Evolutionary conservation across 176 grass and related monocot genomes (phyloP).

Genomic region (Musa schizocarpa): DNA sequence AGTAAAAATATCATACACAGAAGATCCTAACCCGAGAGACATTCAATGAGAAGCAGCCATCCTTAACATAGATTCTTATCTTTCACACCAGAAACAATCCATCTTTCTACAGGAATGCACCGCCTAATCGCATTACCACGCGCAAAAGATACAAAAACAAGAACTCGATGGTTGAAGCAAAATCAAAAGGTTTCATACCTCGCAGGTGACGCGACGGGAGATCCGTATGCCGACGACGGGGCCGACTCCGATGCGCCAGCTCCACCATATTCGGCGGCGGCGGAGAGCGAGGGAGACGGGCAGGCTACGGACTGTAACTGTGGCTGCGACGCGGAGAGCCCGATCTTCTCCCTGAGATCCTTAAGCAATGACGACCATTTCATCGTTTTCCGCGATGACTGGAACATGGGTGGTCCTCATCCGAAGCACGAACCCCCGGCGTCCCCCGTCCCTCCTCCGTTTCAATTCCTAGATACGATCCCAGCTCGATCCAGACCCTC

Average conservation of each 20-base stretch:
- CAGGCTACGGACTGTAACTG: slow-evolving; percentile 24
- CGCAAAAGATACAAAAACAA: not conserved
- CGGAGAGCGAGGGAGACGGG: slow-evolving; percentile 19
- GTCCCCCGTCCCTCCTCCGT: not conserved
- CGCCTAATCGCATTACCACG: not conserved
- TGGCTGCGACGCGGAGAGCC: slow-evolving; percentile 47
- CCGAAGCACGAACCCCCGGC: slow-evolving; percentile 50
- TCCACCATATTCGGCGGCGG: slow-evolving; percentile 31
- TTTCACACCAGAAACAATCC: too few species aligned
- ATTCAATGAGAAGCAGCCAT: not conserved
- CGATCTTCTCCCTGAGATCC: slow-evolving; percentile 66
- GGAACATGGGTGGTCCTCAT: slow-evolving; percentile 67
- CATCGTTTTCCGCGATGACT: slow-evolving; percentile 41
- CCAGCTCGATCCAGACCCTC: not conserved
- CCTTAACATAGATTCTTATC: not conserved
- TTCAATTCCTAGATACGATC: slow-evolving; percentile 53
- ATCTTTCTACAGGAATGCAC: not conserved
- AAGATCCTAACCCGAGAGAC: not conserved
- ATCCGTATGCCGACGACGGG: slow-evolving; percentile 27
- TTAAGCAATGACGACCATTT: slow-evolving; percentile 99
- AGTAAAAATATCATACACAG: too few species aligned
- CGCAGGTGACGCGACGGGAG: slow-evolving; percentile 33
- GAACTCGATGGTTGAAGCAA: not conserved
- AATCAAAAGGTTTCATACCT: slow-evolving; percentile 31
- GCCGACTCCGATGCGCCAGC: slow-evolving; percentile 27